Base-by-base conservation (phyloP, 352 stramenopile species). In the Plasmopara halstedii region DNA sequence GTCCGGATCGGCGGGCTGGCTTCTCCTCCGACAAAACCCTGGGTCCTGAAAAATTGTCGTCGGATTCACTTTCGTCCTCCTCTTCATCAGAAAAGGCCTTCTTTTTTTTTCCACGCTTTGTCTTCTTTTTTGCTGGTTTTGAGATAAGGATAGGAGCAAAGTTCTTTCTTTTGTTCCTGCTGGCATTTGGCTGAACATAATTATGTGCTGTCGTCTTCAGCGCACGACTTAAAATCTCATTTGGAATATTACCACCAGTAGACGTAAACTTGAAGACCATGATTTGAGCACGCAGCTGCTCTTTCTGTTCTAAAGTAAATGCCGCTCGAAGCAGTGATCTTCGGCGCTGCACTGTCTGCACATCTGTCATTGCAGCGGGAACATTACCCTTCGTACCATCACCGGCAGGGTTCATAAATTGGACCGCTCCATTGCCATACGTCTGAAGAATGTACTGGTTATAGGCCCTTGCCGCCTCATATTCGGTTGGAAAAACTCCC, bases 201-300 rank as follows among this genome's bases (percentile, higher is more conserved):
- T 75, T 74, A 20, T 74, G 67, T 0, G 69, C 69, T 6, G 61
- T 82, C n/a, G 70, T 81, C 46, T 79, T 82, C 49, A 91, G 59
- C 6, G 83, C 83, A 17, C 79, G 68, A 17, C 57, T 67, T 13
- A 92, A 50, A 50, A 89, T 66, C 17, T 92, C 78, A 21, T 81
- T 85, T 21, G 81, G 73, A 39, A 93, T 93, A 2, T 67, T 73
- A 14, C 73, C 76, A 13, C 78, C 82, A 4, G 73, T 90, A 4
- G 80, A 86, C 15, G 78, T 88, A 55, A 88, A 93, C 46, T 95
- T 95, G 62, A 95, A 95, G 42, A 91, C 79, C 81, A 95, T 93
- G 55, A 95, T 95, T 48, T 95, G 83, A 26, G 83, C 79, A 42
- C 83, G 77, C 10, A 95, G 45, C 23, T 95, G 83, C 41, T 95